Evolutionary conservation across 1,284 basidiomycete genomes (phyloP).

Genomic region (Moesziomyces sp.): DNA sequence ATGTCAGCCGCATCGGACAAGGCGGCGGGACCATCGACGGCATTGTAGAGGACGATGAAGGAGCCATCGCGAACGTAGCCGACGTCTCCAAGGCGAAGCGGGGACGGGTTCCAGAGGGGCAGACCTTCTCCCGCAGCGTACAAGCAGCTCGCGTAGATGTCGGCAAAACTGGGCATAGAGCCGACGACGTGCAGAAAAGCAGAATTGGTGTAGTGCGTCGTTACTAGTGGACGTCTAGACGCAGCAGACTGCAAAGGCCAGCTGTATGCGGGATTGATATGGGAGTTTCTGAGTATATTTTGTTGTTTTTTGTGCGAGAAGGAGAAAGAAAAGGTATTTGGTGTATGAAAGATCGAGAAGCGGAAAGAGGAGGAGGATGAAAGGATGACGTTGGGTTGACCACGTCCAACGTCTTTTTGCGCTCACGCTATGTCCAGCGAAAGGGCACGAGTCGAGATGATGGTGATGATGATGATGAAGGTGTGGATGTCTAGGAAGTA

Average conservation of each 20-base stretch:
- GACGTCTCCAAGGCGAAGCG: conserved; percentile 46
- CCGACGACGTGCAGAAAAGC: not conserved
- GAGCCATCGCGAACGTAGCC: conserved; percentile 56
- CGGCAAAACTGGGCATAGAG: conserved; percentile 43
- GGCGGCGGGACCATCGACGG: conserved; percentile 41
- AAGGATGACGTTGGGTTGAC: conserved; percentile 32
- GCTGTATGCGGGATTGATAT: no score
- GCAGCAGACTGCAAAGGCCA: no score
- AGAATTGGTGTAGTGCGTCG: no score
- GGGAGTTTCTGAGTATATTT: no score
- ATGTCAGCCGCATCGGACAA: conserved; percentile 44
- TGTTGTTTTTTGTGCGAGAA: no score
- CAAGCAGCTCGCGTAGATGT: conserved; percentile 51
- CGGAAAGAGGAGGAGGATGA: no score
- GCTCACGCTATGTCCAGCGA: conserved; percentile 15
- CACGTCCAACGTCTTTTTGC: conserved; percentile 36
- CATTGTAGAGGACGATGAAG: conserved; percentile 54
- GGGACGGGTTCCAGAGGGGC: conserved; percentile 56
- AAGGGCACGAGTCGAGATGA: conserved; percentile 4
- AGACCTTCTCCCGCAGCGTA: conserved; percentile 52
- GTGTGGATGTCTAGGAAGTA: not conserved
- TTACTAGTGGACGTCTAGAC: no score
- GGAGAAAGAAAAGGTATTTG: no score
- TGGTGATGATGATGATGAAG: not conserved
- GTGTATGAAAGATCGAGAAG: no score